Percentiles rank a stretch among this genome's conserved stretches.
These are phyloP conservation scores for Cajanus cajan DNA, from an alignment of 306 rosid genomes.

Conservation along the genomic window DNA sequence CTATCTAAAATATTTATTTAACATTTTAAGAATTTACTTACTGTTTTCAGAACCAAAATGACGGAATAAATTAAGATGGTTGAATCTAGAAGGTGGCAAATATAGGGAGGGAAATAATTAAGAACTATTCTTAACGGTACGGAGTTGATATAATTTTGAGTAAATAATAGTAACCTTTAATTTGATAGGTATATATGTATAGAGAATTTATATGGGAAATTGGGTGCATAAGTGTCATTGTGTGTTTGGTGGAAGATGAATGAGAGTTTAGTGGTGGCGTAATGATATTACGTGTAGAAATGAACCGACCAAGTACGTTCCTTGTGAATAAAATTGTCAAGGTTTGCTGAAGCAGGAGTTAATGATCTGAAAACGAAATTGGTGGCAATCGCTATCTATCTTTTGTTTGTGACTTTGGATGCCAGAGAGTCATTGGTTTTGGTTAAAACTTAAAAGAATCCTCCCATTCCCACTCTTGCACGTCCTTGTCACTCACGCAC, in stretches of 20 bases:
- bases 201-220: neutral
- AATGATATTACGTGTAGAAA: slow-evolving; percentile 19
- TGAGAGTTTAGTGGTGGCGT: neutral
- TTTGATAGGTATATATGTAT: neutral
- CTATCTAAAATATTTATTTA: too few species aligned
- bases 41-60: too few species aligned
- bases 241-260: neutral
- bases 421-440: slow-evolving; percentile 15
- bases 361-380: slow-evolving; percentile 22
- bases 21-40: too few species aligned
- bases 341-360: slow-evolving; percentile 11
- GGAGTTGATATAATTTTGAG: too few species aligned
- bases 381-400: slow-evolving; percentile 21
- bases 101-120: too few species aligned
- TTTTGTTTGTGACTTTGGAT: slow-evolving; percentile 16
- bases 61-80: too few species aligned
- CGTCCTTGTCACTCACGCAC: slow-evolving; percentile 1
- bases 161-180: too few species aligned
- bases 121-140: too few species aligned
- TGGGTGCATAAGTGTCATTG: neutral
- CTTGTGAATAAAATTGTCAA: slow-evolving; percentile 5
- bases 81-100: too few species aligned
- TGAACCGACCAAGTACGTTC: slow-evolving; percentile 32
- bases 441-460: neutral
- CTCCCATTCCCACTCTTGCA: neutral